phyloP scores from a whole-genome alignment of 2,329 filamentous ascomycete species.

The Phialophora expanda region DNA sequence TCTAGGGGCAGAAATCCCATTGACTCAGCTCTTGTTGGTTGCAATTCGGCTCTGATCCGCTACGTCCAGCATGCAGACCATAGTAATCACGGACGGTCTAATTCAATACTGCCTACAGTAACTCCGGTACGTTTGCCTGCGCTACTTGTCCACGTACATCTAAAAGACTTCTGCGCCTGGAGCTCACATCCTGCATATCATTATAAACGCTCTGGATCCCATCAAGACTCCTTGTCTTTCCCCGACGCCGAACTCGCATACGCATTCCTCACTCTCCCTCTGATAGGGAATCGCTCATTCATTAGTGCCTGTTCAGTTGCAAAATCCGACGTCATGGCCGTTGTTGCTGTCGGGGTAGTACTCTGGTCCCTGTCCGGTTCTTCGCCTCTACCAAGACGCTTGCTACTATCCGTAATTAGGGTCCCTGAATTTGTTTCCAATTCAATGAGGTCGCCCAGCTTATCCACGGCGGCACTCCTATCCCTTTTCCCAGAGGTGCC shows the following conservation, averaged over 20 bases:
- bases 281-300: constrained; percentile 41
- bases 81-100: background rate
- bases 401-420: background rate
- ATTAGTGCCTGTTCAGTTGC: constrained; percentile 38
- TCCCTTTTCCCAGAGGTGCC: constrained; percentile 24
- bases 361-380: constrained; percentile 1
- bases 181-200: background rate
- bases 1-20: background rate
- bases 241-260: constrained; percentile 26
- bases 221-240: constrained; percentile 27
- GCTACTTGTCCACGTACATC: background rate
- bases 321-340: constrained; percentile 4
- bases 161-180: background rate
- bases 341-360: constrained; percentile 18
- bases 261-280: constrained; percentile 39
- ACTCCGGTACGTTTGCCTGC: background rate
- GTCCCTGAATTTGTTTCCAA: constrained; percentile 42
- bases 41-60: background rate
- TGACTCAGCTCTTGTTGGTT: background rate
- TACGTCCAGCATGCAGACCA: background rate
- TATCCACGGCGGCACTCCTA: constrained; percentile 22
- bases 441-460: constrained; percentile 52
- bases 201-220: background rate
- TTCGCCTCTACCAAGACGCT: background rate
- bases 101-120: background rate